phyloP scores from a whole-genome alignment of 129 eudicot genomes.

The Glebionis coronaria region DNA sequence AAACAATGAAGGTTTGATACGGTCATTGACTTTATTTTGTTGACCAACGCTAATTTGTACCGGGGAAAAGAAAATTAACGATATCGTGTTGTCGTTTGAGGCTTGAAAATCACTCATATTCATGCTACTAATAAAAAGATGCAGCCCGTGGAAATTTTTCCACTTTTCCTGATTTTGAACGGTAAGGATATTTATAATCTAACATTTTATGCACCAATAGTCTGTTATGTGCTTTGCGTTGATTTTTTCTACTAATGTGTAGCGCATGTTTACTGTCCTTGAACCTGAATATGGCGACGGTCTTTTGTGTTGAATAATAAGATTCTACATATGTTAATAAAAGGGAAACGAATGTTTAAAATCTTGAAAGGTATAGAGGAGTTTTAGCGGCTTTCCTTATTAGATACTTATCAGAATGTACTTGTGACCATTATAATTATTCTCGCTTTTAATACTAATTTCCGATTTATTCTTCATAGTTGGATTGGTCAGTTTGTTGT shows the following conservation, averaged over 20 bases:
- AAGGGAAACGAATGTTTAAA: too few relatives aligned
- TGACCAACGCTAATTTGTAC: background rate
- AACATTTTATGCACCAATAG: background rate
- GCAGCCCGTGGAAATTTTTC: slow-evolving; percentile 72
- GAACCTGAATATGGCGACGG: background rate
- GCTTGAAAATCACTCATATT: slow-evolving; percentile 79
- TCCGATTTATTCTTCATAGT: slow-evolving; percentile 35
- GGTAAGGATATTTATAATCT: slow-evolving; percentile 34
- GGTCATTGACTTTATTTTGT: slow-evolving; percentile 7
- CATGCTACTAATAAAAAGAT: slow-evolving; percentile 70
- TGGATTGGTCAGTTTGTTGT: slow-evolving; percentile 66
- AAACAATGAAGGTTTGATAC: background rate
- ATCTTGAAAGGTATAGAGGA: too few relatives aligned
- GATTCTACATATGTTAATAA: too few relatives aligned
- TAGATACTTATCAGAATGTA: too few relatives aligned
- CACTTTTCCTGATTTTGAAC: slow-evolving; percentile 83
- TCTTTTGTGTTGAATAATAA: background rate
- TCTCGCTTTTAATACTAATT: background rate
- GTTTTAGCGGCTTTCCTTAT: too few relatives aligned
- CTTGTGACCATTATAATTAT: background rate
- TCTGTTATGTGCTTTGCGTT: background rate
- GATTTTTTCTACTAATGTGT: background rate
- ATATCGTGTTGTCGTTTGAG: slow-evolving; percentile 79
- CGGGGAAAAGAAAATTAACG: slow-evolving; percentile 82
- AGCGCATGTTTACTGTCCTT: background rate